Percentiles rank a stretch among this genome's conserved stretches.
Evolutionary conservation across 768 basidiomycete species (phyloP).

Genomic region (Pisolithus orientalis): DNA sequence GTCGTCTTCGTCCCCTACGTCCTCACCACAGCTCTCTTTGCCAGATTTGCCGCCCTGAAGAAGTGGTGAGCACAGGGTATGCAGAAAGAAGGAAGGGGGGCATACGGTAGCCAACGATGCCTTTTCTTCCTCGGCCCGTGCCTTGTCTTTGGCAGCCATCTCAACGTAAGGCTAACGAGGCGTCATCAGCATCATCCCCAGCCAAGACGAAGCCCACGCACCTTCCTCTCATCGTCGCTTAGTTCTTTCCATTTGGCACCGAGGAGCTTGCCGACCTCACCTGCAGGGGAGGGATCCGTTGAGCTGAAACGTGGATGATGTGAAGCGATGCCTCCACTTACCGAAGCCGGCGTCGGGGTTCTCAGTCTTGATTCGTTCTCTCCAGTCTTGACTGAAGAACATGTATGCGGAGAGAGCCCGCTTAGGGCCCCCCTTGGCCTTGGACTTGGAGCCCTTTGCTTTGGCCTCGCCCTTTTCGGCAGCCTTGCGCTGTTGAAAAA

Average conservation of each 20-base stretch:
- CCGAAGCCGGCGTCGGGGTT: constrained; percentile 95
- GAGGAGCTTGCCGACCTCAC: constrained; percentile 90
- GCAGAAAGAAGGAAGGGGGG: constrained; percentile 2
- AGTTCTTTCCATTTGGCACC: constrained; percentile 98
- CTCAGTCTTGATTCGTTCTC: constrained; percentile 91
- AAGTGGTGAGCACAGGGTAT: neutral
- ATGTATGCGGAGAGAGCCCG: constrained; percentile 94
- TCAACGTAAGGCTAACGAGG: constrained; percentile 74
- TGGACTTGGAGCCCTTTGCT: constrained; percentile 68
- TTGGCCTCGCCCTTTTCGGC: constrained; percentile 58
- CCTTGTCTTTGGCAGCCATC: constrained; percentile 82
- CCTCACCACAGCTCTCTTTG: constrained; percentile 35
- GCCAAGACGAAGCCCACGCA: constrained; percentile 24
- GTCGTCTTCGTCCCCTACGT: constrained; percentile 34
- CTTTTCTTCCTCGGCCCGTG: constrained; percentile 80
- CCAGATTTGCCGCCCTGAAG: constrained; percentile 26
- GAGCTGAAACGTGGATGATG: constrained; percentile 1
- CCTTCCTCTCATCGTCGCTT: constrained; percentile 87
- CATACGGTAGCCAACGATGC: constrained; percentile 35
- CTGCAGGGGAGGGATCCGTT: constrained; percentile 30
- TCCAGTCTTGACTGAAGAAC: constrained; percentile 97
- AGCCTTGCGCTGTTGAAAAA: constrained; percentile 56
- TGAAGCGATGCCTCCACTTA: constrained; percentile 28
- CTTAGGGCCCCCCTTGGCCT: constrained; percentile 64
- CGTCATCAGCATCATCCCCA: constrained; percentile 1